Base-by-base conservation (phyloP, 495 filamentous ascomycete genomes). In the Glutinoglossum americanum region DNA sequence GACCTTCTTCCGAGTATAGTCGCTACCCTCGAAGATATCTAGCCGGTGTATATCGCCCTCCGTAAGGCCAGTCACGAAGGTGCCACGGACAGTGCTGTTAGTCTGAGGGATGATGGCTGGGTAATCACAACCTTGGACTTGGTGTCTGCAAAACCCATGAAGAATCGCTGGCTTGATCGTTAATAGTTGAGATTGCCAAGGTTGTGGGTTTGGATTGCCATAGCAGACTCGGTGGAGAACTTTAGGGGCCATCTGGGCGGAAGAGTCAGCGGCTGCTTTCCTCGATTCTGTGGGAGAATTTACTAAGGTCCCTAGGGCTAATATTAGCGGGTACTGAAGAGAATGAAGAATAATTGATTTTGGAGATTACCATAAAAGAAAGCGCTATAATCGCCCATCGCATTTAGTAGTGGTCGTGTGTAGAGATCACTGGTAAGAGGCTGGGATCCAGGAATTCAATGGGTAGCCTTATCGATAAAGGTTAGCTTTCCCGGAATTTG, bases 221-320 rank as follows among this genome's bases (percentile, higher is more conserved):
- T 89, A 84, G 70, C 85, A 82, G 30, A 94, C 88, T 19, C 83
- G 81, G 70, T 83, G 80, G 60, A 95, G 85, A 51, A 95, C 80
- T 62, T 81, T 76, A 9, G 83, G 79, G 2, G 80, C 82, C 86
- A 95, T 94, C 68, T 87, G 65, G 26, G 26, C 8, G 19, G 35
- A n/a, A 35, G 1, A 13, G n/a, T 53, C 19, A 56, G 55, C 33
- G 0, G 0, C 19, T 17, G 13, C 10, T 73, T 73, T 59, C 70
- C 65, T 75, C 26, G n/a, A 54, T 19, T 57, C 56, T 26, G 44
- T 54, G 26, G 25, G 35, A 17, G 30, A 27, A 21, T 48, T 11
- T 57, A 59, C 60, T 37, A 73, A 63, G 17, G 72, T 74, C 54
- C 71, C 72, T 78, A 37, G 2, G 4, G 54, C 23, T 44, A 56